A percentile compares a stretch with the other conserved stretches of the same genome.
phyloP scores from a whole-genome alignment of 2,329 filamentous ascomycete species.

The Microcyclosporella mali region DNA sequence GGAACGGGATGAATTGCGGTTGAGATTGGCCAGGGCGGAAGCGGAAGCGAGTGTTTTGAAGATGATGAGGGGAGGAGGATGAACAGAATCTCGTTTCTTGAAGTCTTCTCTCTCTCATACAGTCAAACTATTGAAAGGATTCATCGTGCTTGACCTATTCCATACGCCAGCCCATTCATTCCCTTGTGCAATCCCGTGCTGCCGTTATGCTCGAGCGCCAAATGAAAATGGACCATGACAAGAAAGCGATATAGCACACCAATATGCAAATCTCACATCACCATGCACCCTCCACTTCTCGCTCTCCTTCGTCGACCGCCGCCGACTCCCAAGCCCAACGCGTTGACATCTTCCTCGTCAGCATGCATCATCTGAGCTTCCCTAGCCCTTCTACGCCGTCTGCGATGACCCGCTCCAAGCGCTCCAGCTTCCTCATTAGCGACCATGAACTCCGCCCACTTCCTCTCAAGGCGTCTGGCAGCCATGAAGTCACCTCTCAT shows the following conservation, averaged over 20 bases:
- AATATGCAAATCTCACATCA: conserved; percentile 38
- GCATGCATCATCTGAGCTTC: conserved; percentile 76
- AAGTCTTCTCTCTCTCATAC: no score
- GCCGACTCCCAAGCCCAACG: conserved; percentile 27
- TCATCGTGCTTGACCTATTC: no score
- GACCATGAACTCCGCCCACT: conserved; percentile 94
- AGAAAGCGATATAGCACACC: no score
- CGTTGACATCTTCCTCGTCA: conserved; percentile 63
- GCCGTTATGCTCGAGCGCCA: conserved; percentile 1
- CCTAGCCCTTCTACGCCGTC: conserved; percentile 68
- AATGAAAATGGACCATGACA: not conserved
- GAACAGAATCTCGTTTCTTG: no score
- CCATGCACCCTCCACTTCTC: conserved; percentile 43
- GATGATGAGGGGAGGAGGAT: conserved; percentile 17
- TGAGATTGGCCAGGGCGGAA: conserved; percentile 58
- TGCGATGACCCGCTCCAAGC: conserved; percentile 58
- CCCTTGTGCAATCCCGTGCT: no score
- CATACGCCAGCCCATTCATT: no score
- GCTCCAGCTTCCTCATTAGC: conserved; percentile 76
- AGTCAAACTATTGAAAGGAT: no score
- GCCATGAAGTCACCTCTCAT: conserved; percentile 67
- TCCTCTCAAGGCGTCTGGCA: conserved; percentile 74
- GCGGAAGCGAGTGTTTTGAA: conserved; percentile 56
- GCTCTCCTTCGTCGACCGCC: conserved; percentile 41
- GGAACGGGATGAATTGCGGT: conserved; percentile 58